phyloP scores from a whole-genome alignment of 352 stramenopile genomes.

The Phytopythium aichiense region DNA sequence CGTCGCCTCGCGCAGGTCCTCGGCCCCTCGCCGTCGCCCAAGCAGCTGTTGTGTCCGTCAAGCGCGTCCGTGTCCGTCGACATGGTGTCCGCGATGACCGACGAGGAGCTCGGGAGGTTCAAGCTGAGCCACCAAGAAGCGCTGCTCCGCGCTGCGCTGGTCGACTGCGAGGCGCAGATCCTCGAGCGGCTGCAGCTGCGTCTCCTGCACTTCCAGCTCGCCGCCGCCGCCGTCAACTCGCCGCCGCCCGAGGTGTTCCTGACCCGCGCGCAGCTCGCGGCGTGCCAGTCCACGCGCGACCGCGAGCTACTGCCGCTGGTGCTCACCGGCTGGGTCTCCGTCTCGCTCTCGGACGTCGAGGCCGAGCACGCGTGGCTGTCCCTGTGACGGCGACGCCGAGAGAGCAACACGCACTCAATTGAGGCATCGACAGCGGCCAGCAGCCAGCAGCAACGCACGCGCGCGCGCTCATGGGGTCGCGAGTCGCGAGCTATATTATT shows the following conservation, averaged over 20 bases:
- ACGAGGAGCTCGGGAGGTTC: conserved; percentile 20
- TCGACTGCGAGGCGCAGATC: conserved; percentile 26
- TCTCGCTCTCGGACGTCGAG: conserved; percentile 19
- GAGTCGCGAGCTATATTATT: background rate
- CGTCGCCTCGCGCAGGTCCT: conserved; percentile 18
- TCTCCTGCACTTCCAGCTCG: conserved; percentile 28
- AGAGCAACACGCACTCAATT: background rate
- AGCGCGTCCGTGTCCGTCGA: background rate
- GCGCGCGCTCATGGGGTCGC: background rate
- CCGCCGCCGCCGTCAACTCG: conserved; percentile 7
- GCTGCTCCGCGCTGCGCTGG: conserved; percentile 23
- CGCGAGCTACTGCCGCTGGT: conserved; percentile 27
- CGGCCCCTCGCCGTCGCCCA: background rate
- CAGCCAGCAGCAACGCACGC: background rate
- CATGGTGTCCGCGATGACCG: background rate
- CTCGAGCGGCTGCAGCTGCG: conserved; percentile 32
- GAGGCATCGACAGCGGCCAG: background rate
- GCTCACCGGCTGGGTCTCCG: conserved; percentile 28
- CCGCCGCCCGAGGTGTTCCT: conserved; percentile 23
- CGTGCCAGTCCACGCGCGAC: conserved; percentile 20
- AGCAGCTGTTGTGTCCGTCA: conserved; percentile 2
- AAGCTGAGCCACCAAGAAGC: conserved; percentile 19
- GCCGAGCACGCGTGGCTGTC: conserved; percentile 25
- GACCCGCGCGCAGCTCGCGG: conserved; percentile 27
- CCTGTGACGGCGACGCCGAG: conserved; percentile 3